phyloP scores from a whole-genome alignment of 192 early-diverging fungal genomes.

The Linnemannia hyalina region DNA sequence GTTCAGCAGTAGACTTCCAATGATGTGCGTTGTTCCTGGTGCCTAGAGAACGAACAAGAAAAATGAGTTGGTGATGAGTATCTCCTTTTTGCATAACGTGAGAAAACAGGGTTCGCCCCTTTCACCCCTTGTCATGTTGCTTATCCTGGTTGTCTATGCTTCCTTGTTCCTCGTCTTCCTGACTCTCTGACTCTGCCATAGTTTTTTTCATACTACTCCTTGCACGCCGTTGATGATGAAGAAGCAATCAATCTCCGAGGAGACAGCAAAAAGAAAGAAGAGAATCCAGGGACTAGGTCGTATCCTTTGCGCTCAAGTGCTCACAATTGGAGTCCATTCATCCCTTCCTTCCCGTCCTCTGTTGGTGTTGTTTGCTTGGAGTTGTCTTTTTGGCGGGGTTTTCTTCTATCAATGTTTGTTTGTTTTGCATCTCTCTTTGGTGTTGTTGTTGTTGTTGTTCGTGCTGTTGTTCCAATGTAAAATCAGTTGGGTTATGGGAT shows the following conservation, averaged over 20 bases:
- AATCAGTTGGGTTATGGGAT: not conserved
- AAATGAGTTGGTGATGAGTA: not conserved
- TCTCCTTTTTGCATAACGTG: not conserved
- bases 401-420: not conserved
- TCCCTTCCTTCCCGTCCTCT: not conserved
- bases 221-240: not conserved
- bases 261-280: conserved; percentile 3
- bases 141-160: not conserved
- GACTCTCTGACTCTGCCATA: not conserved
- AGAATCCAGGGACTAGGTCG: not conserved
- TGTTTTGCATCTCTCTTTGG: not conserved
- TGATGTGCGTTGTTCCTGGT: conserved; percentile 52
- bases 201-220: not conserved
- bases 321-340: not conserved
- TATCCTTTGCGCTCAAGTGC: not conserved
- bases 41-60: conserved; percentile 19
- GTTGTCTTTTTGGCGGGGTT: not conserved
- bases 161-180: not conserved
- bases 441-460: not conserved
- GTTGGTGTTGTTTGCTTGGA: not conserved
- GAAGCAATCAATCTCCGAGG: not conserved
- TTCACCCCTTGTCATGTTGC: not conserved
- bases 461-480: not conserved
- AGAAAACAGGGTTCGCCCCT: not conserved
- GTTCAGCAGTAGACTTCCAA: conserved; percentile 66